Evolutionary conservation across 2,329 filamentous ascomycete genomes (phyloP).

Genomic region (Arthrobotrys sphaeroides): DNA sequence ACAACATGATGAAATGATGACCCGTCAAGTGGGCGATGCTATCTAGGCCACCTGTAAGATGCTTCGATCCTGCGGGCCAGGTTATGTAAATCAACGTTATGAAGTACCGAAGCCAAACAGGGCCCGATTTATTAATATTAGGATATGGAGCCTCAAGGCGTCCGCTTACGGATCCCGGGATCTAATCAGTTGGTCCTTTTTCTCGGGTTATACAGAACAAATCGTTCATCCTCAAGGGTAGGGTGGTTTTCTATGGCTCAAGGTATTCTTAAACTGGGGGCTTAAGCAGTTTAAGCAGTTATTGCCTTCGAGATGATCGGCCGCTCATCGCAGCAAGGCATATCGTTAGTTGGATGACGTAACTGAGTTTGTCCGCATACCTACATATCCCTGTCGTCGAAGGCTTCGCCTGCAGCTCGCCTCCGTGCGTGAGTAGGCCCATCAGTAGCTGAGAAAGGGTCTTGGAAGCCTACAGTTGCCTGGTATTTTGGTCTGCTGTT

Average conservation of each 20-base stretch:
- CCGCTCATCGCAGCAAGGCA: conserved; percentile 3
- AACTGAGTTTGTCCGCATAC: not conserved
- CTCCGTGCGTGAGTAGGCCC: not conserved
- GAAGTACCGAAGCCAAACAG: not conserved
- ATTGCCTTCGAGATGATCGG: not conserved
- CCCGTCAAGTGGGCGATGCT: conserved; percentile 8
- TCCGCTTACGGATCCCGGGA: not conserved
- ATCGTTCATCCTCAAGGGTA: too few species aligned
- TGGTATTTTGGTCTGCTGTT: too few species aligned
- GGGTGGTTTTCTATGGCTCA: not conserved
- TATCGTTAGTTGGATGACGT: not conserved
- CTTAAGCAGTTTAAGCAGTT: not conserved
- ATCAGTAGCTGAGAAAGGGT: not conserved
- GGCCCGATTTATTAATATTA: not conserved
- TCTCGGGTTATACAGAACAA: too few species aligned
- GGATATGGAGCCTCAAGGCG: not conserved
- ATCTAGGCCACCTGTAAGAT: conserved; percentile 16
- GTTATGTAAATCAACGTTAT: conserved; percentile 7
- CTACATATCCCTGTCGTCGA: not conserved
- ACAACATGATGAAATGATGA: conserved; percentile 51
- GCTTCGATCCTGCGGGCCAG: not conserved
- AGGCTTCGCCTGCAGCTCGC: not conserved
- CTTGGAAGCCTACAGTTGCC: conserved; percentile 12
- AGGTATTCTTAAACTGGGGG: not conserved
- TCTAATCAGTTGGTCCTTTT: too few species aligned